Conservation (phyloP, 306 rosid genomes). For the Oemleria cerasiformis region DNA sequence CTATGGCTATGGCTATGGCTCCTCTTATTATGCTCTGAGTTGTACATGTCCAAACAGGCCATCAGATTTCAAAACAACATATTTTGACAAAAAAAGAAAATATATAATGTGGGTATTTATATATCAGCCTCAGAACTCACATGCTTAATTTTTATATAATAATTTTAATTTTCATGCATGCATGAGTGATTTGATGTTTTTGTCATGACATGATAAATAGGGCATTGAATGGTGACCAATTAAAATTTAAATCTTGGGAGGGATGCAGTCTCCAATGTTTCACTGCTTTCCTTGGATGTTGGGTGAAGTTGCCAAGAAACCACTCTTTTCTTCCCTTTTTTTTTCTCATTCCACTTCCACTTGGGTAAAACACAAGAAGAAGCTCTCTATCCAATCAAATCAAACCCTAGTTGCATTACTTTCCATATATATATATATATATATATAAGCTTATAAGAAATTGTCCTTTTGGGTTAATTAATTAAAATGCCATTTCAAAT, state of each 20-base stretch:
- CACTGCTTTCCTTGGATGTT: constrained; percentile 42
- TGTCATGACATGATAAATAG: constrained; percentile 55
- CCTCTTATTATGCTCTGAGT: constrained; percentile 42
- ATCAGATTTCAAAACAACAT: constrained; percentile 52
- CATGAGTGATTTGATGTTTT: constrained; percentile 59
- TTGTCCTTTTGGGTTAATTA: constrained; percentile 4
- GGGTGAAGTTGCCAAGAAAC: constrained; percentile 41
- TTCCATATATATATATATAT: neutral
- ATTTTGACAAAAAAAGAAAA: constrained; percentile 37
- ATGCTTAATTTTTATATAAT: neutral
- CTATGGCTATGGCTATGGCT: no score
- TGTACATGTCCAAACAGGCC: constrained; percentile 90
- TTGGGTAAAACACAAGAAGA: constrained; percentile 7
- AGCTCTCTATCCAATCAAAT: constrained; percentile 28
- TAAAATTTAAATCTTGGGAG: constrained; percentile 28
- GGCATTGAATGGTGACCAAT: constrained; percentile 38
- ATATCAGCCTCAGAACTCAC: constrained; percentile 11
- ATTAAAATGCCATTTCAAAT: neutral
- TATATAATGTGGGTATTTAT: constrained; percentile 43
- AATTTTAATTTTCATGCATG: constrained; percentile 23
- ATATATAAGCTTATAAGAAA: constrained; percentile 44
- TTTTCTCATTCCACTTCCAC: constrained; percentile 1
- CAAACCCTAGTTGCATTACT: constrained; percentile 18
- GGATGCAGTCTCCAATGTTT: constrained; percentile 29
- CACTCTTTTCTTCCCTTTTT: neutral